These are phyloP conservation scores for Amoebophrya sp. DNA, from an alignment of 169 alveolate species.

Conservation along the genomic window DNA sequence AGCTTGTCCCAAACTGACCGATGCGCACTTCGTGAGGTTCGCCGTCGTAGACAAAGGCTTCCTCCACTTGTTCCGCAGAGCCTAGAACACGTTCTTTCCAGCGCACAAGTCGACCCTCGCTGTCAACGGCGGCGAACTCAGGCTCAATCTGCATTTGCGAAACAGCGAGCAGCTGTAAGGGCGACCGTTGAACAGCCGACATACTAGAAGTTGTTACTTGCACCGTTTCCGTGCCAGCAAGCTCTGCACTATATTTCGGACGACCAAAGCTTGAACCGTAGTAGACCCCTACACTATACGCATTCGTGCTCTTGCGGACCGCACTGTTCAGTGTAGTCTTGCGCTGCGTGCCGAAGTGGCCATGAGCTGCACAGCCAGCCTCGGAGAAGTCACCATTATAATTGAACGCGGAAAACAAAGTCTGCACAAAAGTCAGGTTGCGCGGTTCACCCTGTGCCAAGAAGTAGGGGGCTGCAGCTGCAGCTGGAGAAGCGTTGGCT, in stretches of 20 bases:
- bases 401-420: no score
- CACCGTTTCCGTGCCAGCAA: background rate
- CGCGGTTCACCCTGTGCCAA: no score
- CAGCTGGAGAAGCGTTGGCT: no score
- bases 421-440: no score
- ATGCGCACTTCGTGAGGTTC: background rate
- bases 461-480: no score
- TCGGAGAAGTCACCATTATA: no score
- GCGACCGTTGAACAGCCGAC: background rate
- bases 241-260: background rate
- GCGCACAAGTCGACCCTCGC: background rate
- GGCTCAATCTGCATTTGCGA: background rate
- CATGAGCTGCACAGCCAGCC: no score
- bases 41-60: background rate
- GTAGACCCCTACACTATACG: background rate
- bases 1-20: background rate
- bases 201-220: background rate
- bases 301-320: no score
- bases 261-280: background rate
- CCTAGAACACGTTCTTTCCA: background rate
- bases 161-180: background rate
- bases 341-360: no score
- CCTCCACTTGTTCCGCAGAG: background rate
- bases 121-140: slow-evolving; percentile 11
- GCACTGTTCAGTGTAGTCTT: no score